Evolutionary conservation across 2,329 filamentous ascomycete species (phyloP), one percentile per base, ranked within the genome.

Genomic region (Raffaelea ambrosiae): DNA sequence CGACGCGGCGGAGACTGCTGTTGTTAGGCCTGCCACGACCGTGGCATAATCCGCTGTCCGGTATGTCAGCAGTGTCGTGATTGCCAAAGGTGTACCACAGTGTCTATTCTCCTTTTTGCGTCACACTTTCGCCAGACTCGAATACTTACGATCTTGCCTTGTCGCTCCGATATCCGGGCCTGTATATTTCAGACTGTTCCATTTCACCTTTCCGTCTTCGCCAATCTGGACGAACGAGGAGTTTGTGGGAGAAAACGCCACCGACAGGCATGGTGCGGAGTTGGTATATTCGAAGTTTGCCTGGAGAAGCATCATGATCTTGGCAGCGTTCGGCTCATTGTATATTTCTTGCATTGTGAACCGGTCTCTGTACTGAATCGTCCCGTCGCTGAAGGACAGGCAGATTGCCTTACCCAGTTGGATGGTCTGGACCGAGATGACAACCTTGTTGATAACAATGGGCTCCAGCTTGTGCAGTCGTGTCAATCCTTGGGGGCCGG

Each of bases 291-390:
- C 73, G 63, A 94, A 95, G 2, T 88, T 88, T 41, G 83, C 81
- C 62, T 95, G 87, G 23, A 83, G 72, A 23, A 94, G 71, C 48
- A 80, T 85, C 52, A 77, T 79, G 29, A 94, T 79, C 41, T 72
- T 79, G 40, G 79, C 76, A 8, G 79, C 66, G 56, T 85, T 83
- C 23, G 76, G 73, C 48, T 84, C 76, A 5, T 77, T 74, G 53
- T 79, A 81, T 1, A 90, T 69, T 46, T 83, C 74, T 4, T 79
- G 73, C 76, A 95, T 84, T 0, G 79, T 86, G 43, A 77, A 73
- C 11, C 88, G 78, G 58, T 94, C 86, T 48, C 87, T 80, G 63
- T 91, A 87, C 55, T 93, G 83, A 3, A 94, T 72, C 0, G 81
- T 84, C 11, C 90, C 87, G 60, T 95, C 89, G 52, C 86, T 86